These are phyloP conservation scores for Parastagonospora avenae DNA, from an alignment of 2,329 filamentous ascomycete genomes.

Conservation along the genomic window DNA sequence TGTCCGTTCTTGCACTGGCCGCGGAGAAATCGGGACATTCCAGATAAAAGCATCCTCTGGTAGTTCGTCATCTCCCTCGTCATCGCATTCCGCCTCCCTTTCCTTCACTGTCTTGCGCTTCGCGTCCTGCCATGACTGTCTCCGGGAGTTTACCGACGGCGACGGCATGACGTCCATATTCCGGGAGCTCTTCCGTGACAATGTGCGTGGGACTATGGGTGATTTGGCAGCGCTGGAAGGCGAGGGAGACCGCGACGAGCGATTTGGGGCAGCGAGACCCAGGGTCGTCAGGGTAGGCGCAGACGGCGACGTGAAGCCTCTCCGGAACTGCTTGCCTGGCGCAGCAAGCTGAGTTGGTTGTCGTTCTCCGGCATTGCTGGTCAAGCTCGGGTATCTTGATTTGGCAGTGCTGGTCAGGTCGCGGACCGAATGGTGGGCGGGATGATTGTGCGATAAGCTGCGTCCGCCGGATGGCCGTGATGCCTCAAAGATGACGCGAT, in stretches of 20 bases:
- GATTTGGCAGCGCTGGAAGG: slow-evolving; percentile 36
- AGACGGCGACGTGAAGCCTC: slow-evolving; percentile 49
- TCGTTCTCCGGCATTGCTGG: slow-evolving; percentile 37
- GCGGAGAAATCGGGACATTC: slow-evolving; percentile 80
- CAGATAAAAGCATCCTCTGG: slow-evolving; percentile 79
- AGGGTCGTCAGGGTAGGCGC: slow-evolving; percentile 41
- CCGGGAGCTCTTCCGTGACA: slow-evolving; percentile 41
- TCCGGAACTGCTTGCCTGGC: slow-evolving; percentile 45
- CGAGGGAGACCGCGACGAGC: slow-evolving; percentile 45
- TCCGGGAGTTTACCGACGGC: slow-evolving; percentile 40
- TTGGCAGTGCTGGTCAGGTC: slow-evolving; percentile 46
- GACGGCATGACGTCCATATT: slow-evolving; percentile 39
- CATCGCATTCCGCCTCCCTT: slow-evolving; percentile 78
- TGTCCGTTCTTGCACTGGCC: slow-evolving; percentile 46
- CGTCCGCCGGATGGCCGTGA: slow-evolving; percentile 14
- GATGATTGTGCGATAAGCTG: slow-evolving; percentile 16
- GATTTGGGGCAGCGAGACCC: slow-evolving; percentile 37
- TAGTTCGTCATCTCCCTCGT: slow-evolving; percentile 70
- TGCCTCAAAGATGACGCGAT: slow-evolving; percentile 40
- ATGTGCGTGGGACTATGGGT: slow-evolving; percentile 33
- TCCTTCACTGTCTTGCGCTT: slow-evolving; percentile 69
- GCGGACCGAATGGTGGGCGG: slow-evolving; percentile 38
- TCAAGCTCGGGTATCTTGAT: slow-evolving; percentile 48
- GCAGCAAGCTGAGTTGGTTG: slow-evolving; percentile 45
- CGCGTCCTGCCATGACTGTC: slow-evolving; percentile 69